Conservation (phyloP, 768 basidiomycete species). For the Suillus clintonianus region DNA sequence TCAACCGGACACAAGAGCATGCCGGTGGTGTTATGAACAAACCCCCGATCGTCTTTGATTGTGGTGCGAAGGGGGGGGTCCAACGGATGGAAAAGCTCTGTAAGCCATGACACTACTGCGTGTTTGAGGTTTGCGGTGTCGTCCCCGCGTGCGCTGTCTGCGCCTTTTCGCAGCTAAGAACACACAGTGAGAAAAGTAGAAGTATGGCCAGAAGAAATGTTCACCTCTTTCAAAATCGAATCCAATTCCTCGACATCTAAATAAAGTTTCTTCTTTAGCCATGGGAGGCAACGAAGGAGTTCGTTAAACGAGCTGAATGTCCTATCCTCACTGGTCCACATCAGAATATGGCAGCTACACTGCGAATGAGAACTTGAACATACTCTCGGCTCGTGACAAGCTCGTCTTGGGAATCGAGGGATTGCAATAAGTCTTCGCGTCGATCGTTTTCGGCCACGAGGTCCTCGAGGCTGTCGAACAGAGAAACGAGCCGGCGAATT, state of each 20-base stretch:
- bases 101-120: constrained; percentile 4
- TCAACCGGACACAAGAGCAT: neutral
- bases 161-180: neutral
- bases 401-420: constrained; percentile 1
- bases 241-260: neutral
- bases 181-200: neutral
- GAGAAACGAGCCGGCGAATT: constrained; percentile 5
- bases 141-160: constrained; percentile 10
- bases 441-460: constrained; percentile 11
- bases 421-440: neutral
- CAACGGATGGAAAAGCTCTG: neutral
- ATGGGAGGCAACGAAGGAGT: constrained; percentile 5
- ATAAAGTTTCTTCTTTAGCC: neutral
- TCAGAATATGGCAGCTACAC: too few species aligned
- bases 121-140: constrained; percentile 8
- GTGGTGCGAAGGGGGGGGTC: neutral
- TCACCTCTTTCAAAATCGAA: too few species aligned
- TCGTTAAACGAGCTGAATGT: constrained; percentile 3
- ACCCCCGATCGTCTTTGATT: neutral
- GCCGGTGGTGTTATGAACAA: neutral
- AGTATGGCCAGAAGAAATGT: neutral
- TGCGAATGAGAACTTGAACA: too few species aligned
- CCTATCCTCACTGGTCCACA: neutral
- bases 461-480: constrained; percentile 8
- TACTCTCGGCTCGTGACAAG: constrained; percentile 3